Percentiles rank a stretch among this genome's conserved stretches.
These are phyloP conservation scores for Coccomyxa sp. DNA, from an alignment of 139 green algal genomes.

Conservation along the genomic window DNA sequence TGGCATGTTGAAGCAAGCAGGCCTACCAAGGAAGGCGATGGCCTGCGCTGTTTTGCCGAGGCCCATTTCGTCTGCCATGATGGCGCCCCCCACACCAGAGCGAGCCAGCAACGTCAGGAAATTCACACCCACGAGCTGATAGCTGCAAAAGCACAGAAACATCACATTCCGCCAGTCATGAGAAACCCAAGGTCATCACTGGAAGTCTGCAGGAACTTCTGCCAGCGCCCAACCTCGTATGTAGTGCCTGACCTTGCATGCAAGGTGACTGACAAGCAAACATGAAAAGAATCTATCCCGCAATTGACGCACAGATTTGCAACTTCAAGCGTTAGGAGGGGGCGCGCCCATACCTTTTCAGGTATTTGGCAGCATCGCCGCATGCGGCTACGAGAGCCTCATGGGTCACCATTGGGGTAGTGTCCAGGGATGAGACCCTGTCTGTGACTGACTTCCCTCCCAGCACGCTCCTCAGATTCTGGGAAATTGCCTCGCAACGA, in stretches of 20 bases:
- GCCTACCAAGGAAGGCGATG: constrained; percentile 75
- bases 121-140: constrained; percentile 91
- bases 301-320: no score
- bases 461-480: constrained; percentile 24
- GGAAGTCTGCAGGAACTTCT: neutral
- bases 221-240: neutral
- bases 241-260: no score
- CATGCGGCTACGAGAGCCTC: constrained; percentile 48
- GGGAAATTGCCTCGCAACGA: constrained; percentile 43
- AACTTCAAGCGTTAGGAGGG: no score
- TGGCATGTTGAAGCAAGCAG: neutral
- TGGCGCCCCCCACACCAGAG: constrained; percentile 52
- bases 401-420: constrained; percentile 21
- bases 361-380: constrained; percentile 34
- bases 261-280: constrained; percentile 39
- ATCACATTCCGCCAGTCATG: neutral
- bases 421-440: neutral
- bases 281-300: no score
- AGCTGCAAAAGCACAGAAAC: constrained; percentile 10
- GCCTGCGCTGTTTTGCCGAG: constrained; percentile 90
- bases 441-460: constrained; percentile 14
- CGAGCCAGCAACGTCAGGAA: constrained; percentile 84
- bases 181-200: neutral
- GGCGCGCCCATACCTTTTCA: constrained; percentile 93
- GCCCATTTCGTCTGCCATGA: constrained; percentile 83